These are phyloP conservation scores for Nephelium lappaceum DNA, from an alignment of 345 rosid genomes.

Conservation along the genomic window DNA sequence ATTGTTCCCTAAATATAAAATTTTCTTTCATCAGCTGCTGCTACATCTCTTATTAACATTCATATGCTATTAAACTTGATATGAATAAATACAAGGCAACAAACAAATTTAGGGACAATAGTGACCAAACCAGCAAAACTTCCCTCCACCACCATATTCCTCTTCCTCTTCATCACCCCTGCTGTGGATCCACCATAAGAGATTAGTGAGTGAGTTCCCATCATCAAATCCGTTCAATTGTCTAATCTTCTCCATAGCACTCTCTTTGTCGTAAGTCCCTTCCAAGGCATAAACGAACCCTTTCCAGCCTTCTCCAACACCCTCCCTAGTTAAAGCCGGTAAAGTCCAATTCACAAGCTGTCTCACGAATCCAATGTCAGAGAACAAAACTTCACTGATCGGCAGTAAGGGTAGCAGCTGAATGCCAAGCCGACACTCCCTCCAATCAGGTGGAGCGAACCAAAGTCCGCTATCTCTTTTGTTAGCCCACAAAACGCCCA, in stretches of 20 bases:
- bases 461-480: slow-evolving; percentile 91
- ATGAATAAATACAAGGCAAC: too few relatives aligned
- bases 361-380: slow-evolving; percentile 53
- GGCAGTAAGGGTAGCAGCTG: slow-evolving; percentile 80
- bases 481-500: slow-evolving; percentile 87
- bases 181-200: slow-evolving; percentile 93
- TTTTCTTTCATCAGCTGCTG: slow-evolving; percentile 1
- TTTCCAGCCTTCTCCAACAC: slow-evolving; percentile 93
- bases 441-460: slow-evolving; percentile 85
- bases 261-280: slow-evolving; percentile 63
- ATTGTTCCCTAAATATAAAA: not conserved
- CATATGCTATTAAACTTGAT: not conserved
- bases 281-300: slow-evolving; percentile 86
- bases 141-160: slow-evolving; percentile 48
- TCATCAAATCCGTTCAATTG: slow-evolving; percentile 63
- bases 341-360: slow-evolving; percentile 83
- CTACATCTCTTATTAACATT: not conserved
- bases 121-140: slow-evolving; percentile 69
- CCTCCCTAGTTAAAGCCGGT: slow-evolving; percentile 68
- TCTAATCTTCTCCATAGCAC: slow-evolving; percentile 63
- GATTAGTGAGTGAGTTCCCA: slow-evolving; percentile 79
- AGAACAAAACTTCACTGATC: slow-evolving; percentile 68
- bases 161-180: slow-evolving; percentile 47
- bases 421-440: slow-evolving; percentile 86
- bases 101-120: slow-evolving; percentile 57